Percentiles rank a stretch among this genome's conserved stretches.
phyloP scores from a whole-genome alignment of 495 filamentous ascomycete genomes.

The Mytilinidion resinicola region DNA sequence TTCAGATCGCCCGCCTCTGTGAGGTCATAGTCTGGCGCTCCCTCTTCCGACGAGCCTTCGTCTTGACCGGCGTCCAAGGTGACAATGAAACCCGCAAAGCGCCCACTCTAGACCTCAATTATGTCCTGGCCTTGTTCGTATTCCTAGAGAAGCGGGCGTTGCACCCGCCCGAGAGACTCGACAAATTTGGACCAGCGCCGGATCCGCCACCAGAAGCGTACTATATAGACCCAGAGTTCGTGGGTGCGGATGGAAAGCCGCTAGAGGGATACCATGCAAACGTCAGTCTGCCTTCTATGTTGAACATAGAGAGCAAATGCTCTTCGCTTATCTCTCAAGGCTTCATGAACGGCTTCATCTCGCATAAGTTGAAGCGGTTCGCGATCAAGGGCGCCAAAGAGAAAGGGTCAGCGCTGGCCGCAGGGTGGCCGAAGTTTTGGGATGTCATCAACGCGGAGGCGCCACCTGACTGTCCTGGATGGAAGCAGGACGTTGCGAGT shows the following conservation, averaged over 20 bases:
- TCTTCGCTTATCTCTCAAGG: constrained; percentile 73
- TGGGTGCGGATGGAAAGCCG: constrained; percentile 3
- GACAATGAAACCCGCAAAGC: constrained; percentile 44
- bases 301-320: constrained; percentile 71
- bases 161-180: neutral
- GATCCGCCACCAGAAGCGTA: constrained; percentile 7
- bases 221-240: constrained; percentile 43
- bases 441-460: constrained; percentile 40
- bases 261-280: constrained; percentile 39
- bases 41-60: constrained; percentile 69
- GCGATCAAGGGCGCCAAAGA: constrained; percentile 73
- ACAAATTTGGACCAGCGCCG: constrained; percentile 7
- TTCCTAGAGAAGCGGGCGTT: constrained; percentile 31
- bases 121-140: constrained; percentile 46
- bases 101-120: constrained; percentile 50
- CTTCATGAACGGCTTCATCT: constrained; percentile 81
- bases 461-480: constrained; percentile 12
- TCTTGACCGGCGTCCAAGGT: constrained; percentile 52
- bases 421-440: constrained; percentile 59
- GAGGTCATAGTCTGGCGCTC: constrained; percentile 81
- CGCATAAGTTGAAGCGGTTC: constrained; percentile 65
- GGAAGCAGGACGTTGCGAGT: constrained; percentile 20
- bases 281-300: constrained; percentile 48
- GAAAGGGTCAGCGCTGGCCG: constrained; percentile 50
- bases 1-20: constrained; percentile 64